Evolutionary conservation across 192 early-diverging fungal species (phyloP), one percentile per base, ranked within the genome.

Genomic region (Linderina pennispora): DNA sequence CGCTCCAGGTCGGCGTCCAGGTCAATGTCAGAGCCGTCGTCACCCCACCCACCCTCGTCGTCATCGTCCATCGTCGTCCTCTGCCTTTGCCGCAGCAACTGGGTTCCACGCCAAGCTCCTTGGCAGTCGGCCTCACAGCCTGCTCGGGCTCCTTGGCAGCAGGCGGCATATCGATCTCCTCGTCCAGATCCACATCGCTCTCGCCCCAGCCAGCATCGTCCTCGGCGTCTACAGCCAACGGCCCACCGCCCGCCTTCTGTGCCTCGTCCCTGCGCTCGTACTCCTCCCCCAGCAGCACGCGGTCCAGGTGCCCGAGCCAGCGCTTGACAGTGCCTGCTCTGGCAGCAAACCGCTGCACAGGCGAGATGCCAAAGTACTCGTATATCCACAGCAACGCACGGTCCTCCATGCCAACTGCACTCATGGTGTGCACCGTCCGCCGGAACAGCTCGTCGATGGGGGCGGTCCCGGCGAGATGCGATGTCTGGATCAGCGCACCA

Each of bases 281-380:
- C 19, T 32, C 38, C 13, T 32, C 33, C 24, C 55, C 41, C 26
- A 50, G 40, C 28, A 55, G 31, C 22, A 60, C 22, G 2, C 17
- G 16, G 24, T 68, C 58, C 39, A 68, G 33, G 24, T 61, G 65
- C 16, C 14, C 43, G 1, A 61, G 9, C 65, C 57, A 61, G 40
- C 26, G 20, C 9, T n/a, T 23, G 7, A 26, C 45, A 19, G 36
- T 21, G 0, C n/a, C 17, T 15, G 16, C 13, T 5, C 21, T 11
- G 16, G 32, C 49, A 31, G 23, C 23, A 42, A 34, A 53, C 15
- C 65, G 40, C 20, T 43, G 53, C 1, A 16, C 5, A 16, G 0
- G 1, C 0, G 65, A 58, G 23, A 61, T 48, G 3, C 18, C 43
- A 24, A 68, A 23, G n/a, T 51, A 46, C 58, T 31, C 53, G 13